These are phyloP conservation scores for Gossypium anomalum DNA, from an alignment of 345 rosid genomes.

Conservation along the genomic window DNA sequence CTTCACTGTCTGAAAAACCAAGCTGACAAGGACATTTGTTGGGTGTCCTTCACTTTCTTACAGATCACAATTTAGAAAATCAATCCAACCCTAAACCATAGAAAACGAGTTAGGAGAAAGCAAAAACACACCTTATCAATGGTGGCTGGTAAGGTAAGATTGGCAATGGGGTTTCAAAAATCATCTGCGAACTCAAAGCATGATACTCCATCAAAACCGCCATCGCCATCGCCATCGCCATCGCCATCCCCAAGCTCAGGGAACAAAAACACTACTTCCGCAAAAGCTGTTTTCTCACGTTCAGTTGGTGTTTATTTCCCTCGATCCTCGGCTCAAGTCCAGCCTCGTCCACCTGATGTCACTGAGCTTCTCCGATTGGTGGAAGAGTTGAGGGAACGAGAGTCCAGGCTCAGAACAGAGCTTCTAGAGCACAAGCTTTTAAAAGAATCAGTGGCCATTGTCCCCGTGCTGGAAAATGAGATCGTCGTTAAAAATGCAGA, in stretches of 20 bases:
- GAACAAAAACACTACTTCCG: slow-evolving; percentile 28
- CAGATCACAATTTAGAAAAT: slow-evolving; percentile 7
- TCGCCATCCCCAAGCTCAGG: slow-evolving; percentile 36
- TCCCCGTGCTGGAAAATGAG: slow-evolving; percentile 64
- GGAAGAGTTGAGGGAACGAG: slow-evolving; percentile 73
- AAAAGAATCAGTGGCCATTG: slow-evolving; percentile 63
- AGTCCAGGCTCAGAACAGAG: slow-evolving; percentile 64
- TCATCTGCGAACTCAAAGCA: slow-evolving; percentile 47
- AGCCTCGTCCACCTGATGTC: slow-evolving; percentile 79
- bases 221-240: slow-evolving; percentile 44
- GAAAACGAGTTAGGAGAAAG: not conserved
- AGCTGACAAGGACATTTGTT: slow-evolving; percentile 32
- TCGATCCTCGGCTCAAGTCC: slow-evolving; percentile 93
- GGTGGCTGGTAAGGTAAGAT: slow-evolving; percentile 88
- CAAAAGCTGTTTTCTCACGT: slow-evolving; percentile 55
- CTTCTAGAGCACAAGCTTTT: slow-evolving; percentile 66
- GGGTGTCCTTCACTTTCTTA: not conserved
- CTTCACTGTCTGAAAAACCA: slow-evolving; percentile 32
- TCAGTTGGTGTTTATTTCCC: slow-evolving; percentile 90
- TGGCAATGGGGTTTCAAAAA: slow-evolving; percentile 82
- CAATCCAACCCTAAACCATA: not conserved
- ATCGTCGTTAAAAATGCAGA: slow-evolving; percentile 40
- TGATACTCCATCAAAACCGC: slow-evolving; percentile 32
- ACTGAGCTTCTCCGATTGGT: slow-evolving; percentile 68
- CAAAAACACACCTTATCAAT: slow-evolving; percentile 27